These are phyloP conservation scores for Myxozyma geophila DNA, from an alignment of 805 yeast genomes.

Conservation along the genomic window DNA sequence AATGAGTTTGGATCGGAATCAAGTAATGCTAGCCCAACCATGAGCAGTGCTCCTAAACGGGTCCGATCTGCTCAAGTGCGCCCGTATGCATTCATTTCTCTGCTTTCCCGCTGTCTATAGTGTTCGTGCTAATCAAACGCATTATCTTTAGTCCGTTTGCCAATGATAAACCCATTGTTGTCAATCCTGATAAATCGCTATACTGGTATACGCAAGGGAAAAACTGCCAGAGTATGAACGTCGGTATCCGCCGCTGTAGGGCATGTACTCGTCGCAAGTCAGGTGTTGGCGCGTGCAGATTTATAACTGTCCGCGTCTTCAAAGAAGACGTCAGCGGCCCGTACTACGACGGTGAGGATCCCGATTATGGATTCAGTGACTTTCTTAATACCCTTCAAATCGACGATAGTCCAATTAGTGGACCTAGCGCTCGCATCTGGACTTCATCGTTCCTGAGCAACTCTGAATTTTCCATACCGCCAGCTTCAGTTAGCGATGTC, in stretches of 20 bases:
- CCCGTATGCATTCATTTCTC: neutral
- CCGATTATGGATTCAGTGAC: slow-evolving; percentile 29
- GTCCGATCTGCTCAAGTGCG: slow-evolving; percentile 9
- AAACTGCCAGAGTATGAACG: slow-evolving; percentile 30
- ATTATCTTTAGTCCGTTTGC: slow-evolving; percentile 13
- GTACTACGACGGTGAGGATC: slow-evolving; percentile 22
- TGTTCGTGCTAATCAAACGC: neutral
- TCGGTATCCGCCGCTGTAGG: slow-evolving; percentile 30
- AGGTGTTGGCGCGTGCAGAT: slow-evolving; percentile 36
- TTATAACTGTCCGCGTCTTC: slow-evolving; percentile 33
- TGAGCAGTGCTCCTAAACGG: neutral
- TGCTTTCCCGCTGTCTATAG: neutral
- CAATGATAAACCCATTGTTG: slow-evolving; percentile 29
- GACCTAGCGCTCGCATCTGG: slow-evolving; percentile 5
- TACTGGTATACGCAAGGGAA: slow-evolving; percentile 30
- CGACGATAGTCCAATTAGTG: neutral
- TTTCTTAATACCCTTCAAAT: slow-evolving; percentile 1
- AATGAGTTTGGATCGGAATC: neutral
- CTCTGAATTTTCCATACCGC: slow-evolving; percentile 16
- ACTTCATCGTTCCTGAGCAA: neutral
- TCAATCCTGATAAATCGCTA: slow-evolving; percentile 22
- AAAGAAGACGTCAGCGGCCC: slow-evolving; percentile 26
- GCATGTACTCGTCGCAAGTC: slow-evolving; percentile 36
- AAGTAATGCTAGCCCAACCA: neutral
- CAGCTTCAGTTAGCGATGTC: slow-evolving; percentile 11